phyloP scores from a whole-genome alignment of 495 filamentous ascomycete genomes.

The Lasiosphaeria ovina region DNA sequence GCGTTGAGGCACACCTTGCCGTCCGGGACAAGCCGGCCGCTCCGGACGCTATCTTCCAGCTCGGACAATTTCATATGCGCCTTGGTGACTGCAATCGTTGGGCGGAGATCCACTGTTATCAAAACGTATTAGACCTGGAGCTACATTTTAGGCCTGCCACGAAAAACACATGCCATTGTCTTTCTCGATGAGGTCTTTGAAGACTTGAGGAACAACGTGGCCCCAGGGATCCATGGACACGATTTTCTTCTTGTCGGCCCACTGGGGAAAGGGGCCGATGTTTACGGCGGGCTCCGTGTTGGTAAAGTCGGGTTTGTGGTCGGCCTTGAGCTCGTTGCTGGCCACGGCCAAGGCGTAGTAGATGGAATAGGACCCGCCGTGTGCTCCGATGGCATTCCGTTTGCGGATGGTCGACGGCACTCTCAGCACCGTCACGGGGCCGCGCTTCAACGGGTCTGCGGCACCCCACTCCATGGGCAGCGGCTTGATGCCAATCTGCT shows the following conservation, averaged over 20 bases:
- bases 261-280: constrained; percentile 85
- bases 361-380: constrained; percentile 96
- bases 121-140: background rate
- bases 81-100: constrained; percentile 89
- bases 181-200: constrained; percentile 63
- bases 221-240: constrained; percentile 96
- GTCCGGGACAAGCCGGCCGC: constrained; percentile 79
- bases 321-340: constrained; percentile 76
- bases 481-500: constrained; percentile 90
- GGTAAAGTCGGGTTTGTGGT: constrained; percentile 87
- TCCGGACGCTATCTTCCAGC: constrained; percentile 79
- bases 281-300: constrained; percentile 89
- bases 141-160: background rate
- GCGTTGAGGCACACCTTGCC: constrained; percentile 86
- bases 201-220: constrained; percentile 82
- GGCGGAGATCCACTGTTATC: constrained; percentile 71
- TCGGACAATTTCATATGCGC: constrained; percentile 97
- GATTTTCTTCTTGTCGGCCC: constrained; percentile 90
- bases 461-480: constrained; percentile 86
- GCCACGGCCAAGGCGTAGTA: constrained; percentile 95
- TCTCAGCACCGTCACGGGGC: constrained; percentile 89
- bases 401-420: constrained; percentile 71
- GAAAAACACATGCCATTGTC: constrained; percentile 49
- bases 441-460: constrained; percentile 67
- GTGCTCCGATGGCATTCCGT: constrained; percentile 80